Evolutionary conservation across 139 green algal species (phyloP), one percentile per base, ranked within the genome.

Genomic region (Choricystis sp.): DNA sequence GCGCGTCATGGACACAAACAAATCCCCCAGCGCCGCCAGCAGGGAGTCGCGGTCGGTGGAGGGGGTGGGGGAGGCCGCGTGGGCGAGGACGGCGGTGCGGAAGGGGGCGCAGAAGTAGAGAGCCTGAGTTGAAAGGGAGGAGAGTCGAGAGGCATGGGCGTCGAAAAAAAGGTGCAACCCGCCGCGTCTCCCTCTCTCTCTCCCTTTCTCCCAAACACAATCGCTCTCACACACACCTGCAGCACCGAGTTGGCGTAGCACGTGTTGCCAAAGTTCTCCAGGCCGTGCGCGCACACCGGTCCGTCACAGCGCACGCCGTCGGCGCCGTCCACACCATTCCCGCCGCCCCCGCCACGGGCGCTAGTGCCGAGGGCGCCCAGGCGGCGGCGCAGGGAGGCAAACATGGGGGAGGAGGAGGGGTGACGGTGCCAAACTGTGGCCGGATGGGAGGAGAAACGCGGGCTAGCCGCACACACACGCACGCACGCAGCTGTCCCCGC

Each of bases 251-350:
- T 99, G 75, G 74, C 86, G 68, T 99, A 99, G 75, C 94, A 99
- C 1, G 94, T 99, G 75, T 99, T 99, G 27, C 93, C 93, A 69
- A 97, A 99, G 74, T 99, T 99, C 68, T 99, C 94, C 1, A 99
- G 76, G 0, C 94, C 94, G 65, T 94, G 96, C 69, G 90, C 96
- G 49, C 83, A 77, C 77, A 96, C 90, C 83, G 71, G 26, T 89
- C 85, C 2, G 75, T 31, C 2, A 87, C 9, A 52, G 40, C 9
- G 16, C 40, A 16, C 9, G 40, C 40, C 40, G 9, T 16, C 40
- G 40, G 40, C 40, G 9, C 40, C 40, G 40, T 9, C 9, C 40
- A 16, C 40, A 21, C 9, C 40, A 52, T 9, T 16, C 9, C 40
- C 40, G 40, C 16, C 40, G 40, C 9, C 40, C 9, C 40, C 40